These are phyloP conservation scores for Colletotrichum lupini DNA, from an alignment of 2,329 filamentous ascomycete genomes.

Conservation along the genomic window DNA sequence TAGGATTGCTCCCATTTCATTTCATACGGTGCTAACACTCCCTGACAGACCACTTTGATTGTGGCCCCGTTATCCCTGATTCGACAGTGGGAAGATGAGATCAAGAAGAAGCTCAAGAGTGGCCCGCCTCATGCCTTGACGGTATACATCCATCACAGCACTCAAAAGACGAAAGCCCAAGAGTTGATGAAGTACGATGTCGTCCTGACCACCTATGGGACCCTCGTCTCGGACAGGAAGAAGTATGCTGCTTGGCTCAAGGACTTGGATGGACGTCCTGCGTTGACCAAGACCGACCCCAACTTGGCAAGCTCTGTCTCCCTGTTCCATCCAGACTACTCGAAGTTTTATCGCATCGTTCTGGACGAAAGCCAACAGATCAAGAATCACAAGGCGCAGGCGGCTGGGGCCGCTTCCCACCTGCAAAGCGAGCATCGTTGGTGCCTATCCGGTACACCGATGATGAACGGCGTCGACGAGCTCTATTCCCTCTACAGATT, in stretches of 20 bases:
- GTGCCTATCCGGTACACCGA: conserved; percentile 84
- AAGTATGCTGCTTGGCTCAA: conserved; percentile 54
- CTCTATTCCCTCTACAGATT: conserved; percentile 83
- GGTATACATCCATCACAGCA: conserved; percentile 76
- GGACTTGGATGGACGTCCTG: conserved; percentile 54
- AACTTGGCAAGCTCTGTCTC: conserved; percentile 56
- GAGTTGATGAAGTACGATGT: conserved; percentile 76
- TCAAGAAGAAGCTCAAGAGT: conserved; percentile 73
- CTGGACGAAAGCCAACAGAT: conserved; percentile 85
- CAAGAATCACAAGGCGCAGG: conserved; percentile 77
- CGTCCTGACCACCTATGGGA: conserved; percentile 84
- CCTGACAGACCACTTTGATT: conserved; percentile 78
- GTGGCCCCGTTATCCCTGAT: conserved; percentile 84
- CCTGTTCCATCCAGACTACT: conserved; percentile 68
- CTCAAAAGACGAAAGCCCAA: conserved; percentile 63
- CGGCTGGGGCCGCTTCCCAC: conserved; percentile 56
- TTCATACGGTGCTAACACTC: conserved; percentile 10
- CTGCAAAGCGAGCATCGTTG: conserved; percentile 73
- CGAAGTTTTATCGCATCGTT: conserved; percentile 76
- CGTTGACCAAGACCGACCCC: conserved; percentile 50
- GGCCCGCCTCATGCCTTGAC: conserved; percentile 63
- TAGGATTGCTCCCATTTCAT: conserved; percentile 36
- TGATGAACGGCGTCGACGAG: conserved; percentile 88
- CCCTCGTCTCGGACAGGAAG: conserved; percentile 74
- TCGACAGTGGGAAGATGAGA: conserved; percentile 87